phyloP scores from a whole-genome alignment of 1,284 basidiomycete species.

The Leccinum cinnamomeum region DNA sequence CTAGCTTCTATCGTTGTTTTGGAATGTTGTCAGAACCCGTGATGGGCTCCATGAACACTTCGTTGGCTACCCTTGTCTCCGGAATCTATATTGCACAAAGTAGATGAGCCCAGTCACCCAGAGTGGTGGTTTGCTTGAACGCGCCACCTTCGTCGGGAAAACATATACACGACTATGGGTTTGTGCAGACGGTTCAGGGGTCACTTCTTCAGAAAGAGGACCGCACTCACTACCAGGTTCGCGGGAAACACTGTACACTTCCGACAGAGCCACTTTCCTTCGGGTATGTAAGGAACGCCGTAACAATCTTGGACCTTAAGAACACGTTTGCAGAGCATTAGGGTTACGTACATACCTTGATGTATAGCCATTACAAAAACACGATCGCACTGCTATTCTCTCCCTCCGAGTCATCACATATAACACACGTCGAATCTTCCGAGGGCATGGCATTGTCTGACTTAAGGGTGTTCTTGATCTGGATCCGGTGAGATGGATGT shows the following conservation, averaged over 20 bases:
- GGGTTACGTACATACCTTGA: constrained; percentile 64
- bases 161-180: too few species aligned
- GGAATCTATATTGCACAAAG: constrained; percentile 98
- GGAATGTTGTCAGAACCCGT: constrained; percentile 88
- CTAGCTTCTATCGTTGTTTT: constrained; percentile 93
- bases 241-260: constrained; percentile 99
- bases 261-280: constrained; percentile 98
- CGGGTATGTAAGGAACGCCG: constrained; percentile 98
- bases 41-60: constrained; percentile 98
- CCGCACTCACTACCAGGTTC: constrained; percentile 79
- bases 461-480: constrained; percentile 92
- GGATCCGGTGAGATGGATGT: neutral
- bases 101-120: constrained; percentile 95
- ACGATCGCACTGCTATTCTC: constrained; percentile 99
- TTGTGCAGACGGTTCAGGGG: too few species aligned
- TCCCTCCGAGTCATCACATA: constrained; percentile 98
- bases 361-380: constrained; percentile 89
- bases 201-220: neutral
- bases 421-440: constrained; percentile 93
- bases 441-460: constrained; percentile 79
- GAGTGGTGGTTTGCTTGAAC: constrained; percentile 33
- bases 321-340: neutral
- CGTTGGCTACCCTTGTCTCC: constrained; percentile 91
- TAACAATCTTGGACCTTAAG: constrained; percentile 79
- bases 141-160: too few species aligned